Evolutionary conservation across 306 rosid species (phyloP).

Genomic region (Notholithocarpus densiflorus): DNA sequence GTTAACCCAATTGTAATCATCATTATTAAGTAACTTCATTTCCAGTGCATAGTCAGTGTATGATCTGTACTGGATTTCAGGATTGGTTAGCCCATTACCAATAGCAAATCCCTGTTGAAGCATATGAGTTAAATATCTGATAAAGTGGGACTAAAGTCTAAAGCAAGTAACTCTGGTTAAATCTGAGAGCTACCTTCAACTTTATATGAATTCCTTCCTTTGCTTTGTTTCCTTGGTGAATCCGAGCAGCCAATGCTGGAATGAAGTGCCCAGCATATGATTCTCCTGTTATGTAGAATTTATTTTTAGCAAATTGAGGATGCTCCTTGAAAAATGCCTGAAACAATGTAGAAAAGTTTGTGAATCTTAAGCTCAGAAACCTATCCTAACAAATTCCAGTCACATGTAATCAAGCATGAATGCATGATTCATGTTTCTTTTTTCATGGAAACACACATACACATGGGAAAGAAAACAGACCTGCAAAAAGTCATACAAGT

Average conservation of each 20-base stretch:
- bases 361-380: neutral
- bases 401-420: neutral
- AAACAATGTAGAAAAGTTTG: neutral
- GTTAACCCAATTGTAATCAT: slow-evolving; percentile 45
- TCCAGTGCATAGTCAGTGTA: slow-evolving; percentile 73
- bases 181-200: slow-evolving; percentile 47
- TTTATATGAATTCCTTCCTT: slow-evolving; percentile 73
- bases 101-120: slow-evolving; percentile 82
- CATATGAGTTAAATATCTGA: neutral
- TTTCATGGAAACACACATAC: neutral
- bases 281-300: slow-evolving; percentile 90
- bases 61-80: slow-evolving; percentile 76
- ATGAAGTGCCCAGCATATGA: slow-evolving; percentile 93
- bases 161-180: slow-evolving; percentile 8
- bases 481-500: slow-evolving; percentile 84
- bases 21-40: slow-evolving; percentile 44
- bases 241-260: slow-evolving; percentile 86
- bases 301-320: slow-evolving; percentile 59
- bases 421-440: neutral
- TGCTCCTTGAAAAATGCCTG: slow-evolving; percentile 82
- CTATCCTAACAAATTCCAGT: neutral
- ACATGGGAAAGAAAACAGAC: slow-evolving; percentile 22
- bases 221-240: slow-evolving; percentile 80
- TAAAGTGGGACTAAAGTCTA: neutral
- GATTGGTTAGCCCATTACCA: slow-evolving; percentile 88